Percentiles rank a stretch among this genome's conserved stretches.
phyloP scores from a whole-genome alignment of 768 basidiomycete genomes.

The Cystofilobasidium macerans region DNA sequence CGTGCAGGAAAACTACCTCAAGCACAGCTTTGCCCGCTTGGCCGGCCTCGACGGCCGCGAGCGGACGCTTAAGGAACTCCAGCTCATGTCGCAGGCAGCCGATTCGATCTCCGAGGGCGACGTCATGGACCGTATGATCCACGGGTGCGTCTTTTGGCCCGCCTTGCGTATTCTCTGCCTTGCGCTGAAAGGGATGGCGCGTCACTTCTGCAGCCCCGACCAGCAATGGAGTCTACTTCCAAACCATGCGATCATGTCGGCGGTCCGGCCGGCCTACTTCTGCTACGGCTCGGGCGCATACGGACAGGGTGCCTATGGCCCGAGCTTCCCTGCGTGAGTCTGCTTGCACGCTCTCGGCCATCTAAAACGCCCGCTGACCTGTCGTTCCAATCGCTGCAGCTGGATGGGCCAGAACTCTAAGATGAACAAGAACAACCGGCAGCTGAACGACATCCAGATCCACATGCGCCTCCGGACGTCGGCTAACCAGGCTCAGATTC shows the following conservation, averaged over 20 bases:
- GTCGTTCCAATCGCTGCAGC: constrained; percentile 41
- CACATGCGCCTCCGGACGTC: constrained; percentile 91
- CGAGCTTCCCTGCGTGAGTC: constrained; percentile 74
- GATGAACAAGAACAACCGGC: constrained; percentile 64
- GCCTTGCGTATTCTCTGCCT: too few species aligned
- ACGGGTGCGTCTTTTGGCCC: constrained; percentile 49
- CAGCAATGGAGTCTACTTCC: constrained; percentile 97
- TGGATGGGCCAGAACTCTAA: constrained; percentile 99
- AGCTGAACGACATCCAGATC: constrained; percentile 80
- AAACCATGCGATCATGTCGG: constrained; percentile 78
- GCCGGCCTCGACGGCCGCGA: constrained; percentile 51
- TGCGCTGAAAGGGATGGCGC: background rate
- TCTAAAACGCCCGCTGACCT: background rate
- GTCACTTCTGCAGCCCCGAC: constrained; percentile 53
- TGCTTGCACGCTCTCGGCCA: background rate
- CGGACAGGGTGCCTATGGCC: constrained; percentile 51
- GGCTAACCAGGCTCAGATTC: constrained; percentile 76
- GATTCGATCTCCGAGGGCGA: constrained; percentile 91
- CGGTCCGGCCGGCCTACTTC: constrained; percentile 73
- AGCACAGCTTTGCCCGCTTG: constrained; percentile 54
- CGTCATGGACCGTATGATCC: constrained; percentile 82
- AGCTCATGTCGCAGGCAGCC: constrained; percentile 76
- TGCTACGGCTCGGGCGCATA: constrained; percentile 52
- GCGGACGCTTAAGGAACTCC: constrained; percentile 57
- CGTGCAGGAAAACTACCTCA: constrained; percentile 89